Evolutionary conservation across 352 stramenopile genomes (phyloP).

Genomic region (Phytophthora cactorum): DNA sequence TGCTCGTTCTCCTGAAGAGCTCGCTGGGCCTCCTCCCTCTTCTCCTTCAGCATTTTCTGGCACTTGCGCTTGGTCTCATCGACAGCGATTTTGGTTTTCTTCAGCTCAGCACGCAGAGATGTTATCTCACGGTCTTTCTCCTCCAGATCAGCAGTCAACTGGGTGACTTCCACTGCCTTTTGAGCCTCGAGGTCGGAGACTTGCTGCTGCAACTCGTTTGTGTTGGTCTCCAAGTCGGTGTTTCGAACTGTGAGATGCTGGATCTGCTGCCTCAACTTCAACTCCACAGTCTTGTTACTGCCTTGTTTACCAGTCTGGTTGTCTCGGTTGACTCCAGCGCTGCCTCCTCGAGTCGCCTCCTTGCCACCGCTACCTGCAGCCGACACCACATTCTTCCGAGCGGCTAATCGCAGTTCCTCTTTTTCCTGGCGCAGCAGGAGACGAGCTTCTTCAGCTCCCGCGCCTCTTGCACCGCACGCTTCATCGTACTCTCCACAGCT

Average conservation of each 20-base stretch:
- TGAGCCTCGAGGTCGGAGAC: constrained; percentile 38
- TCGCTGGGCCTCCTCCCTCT: constrained; percentile 55
- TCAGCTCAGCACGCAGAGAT: constrained; percentile 40
- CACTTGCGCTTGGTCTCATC: constrained; percentile 57
- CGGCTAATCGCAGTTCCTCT: constrained; percentile 51
- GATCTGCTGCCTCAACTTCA: constrained; percentile 38
- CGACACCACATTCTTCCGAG: constrained; percentile 20
- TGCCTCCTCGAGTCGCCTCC: constrained; percentile 11
- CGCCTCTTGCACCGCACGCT: constrained; percentile 71
- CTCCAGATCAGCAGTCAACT: constrained; percentile 30
- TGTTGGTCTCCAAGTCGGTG: constrained; percentile 13
- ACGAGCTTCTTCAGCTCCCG: constrained; percentile 82
- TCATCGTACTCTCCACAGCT: constrained; percentile 75
- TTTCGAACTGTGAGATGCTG: constrained; percentile 36
- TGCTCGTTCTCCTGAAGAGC: constrained; percentile 55
- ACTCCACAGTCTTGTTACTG: constrained; percentile 25
- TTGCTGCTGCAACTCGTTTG: constrained; percentile 39
- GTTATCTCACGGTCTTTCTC: constrained; percentile 28
- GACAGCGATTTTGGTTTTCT: constrained; percentile 42
- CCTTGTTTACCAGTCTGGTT: constrained; percentile 7
- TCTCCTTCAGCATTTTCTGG: constrained; percentile 59
- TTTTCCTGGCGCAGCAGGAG: constrained; percentile 78
- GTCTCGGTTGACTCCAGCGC: constrained; percentile 1
- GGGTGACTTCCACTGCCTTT: constrained; percentile 14
- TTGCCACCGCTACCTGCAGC: constrained; percentile 18